Conservation (phyloP, 73 alveolate species). For the Paramecium caudatum region DNA sequence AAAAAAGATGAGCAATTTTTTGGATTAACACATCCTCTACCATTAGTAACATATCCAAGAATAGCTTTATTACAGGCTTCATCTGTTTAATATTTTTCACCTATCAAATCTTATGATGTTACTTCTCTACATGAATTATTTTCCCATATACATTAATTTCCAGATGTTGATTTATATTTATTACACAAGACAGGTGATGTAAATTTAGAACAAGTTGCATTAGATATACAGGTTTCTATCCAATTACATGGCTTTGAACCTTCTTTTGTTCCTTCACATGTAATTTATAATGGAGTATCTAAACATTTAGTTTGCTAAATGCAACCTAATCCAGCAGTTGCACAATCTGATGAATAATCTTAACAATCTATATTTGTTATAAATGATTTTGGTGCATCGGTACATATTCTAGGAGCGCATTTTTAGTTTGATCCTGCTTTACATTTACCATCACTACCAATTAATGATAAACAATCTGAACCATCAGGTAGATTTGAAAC, state of each 20-base stretch:
- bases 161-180: background rate
- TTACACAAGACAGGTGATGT: background rate
- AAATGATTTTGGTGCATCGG: slow-evolving; percentile 5
- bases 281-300: slow-evolving; percentile 1
- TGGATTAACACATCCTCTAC: background rate
- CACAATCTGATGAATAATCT: slow-evolving; percentile 4
- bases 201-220: background rate
- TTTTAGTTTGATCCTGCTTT: background rate
- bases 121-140: background rate
- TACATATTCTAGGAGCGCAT: slow-evolving; percentile 53
- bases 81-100: background rate
- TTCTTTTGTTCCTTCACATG: slow-evolving; percentile 37
- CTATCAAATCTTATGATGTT: slow-evolving; percentile 11
- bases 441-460: slow-evolving; percentile 50
- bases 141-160: slow-evolving; percentile 47
- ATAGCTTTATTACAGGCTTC: no score
- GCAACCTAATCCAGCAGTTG: slow-evolving; percentile 57
- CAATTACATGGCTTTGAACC: slow-evolving; percentile 16
- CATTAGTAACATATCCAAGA: background rate
- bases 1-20: background rate
- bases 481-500: background rate
- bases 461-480: background rate
- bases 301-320: background rate
- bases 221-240: slow-evolving; percentile 41
- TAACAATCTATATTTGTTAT: background rate